Evolutionary conservation across 345 rosid species (phyloP), one percentile per base, ranked within the genome.

Genomic region (Schrenkiella parvula): DNA sequence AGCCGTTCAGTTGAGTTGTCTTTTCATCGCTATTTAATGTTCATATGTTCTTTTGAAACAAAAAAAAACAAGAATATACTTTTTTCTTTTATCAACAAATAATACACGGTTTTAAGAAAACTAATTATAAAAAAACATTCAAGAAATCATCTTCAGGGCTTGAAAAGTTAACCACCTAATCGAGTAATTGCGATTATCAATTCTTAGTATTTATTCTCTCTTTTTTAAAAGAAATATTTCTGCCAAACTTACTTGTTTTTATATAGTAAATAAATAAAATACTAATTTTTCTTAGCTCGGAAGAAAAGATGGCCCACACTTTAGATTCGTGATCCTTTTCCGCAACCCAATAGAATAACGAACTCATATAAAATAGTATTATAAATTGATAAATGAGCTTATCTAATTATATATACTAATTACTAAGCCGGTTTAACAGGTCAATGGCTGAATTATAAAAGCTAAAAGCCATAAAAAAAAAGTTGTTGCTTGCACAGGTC

Each of bases 301-400:
- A 15, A 12, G 14, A 9, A 9, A 15, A 48, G 55, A 48, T 50
- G 68, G 63, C 63, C 68, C 68, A 59, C 79, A 18, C 13, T 41
- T 31, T 31, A 17, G 63, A 75, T 42, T 68, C 22, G 69, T 68
- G 23, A 41, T 59, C 72, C 12, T 42, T 75, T 74, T 15, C 78
- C 61, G 67, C 54, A 66, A 17, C 8, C 68, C 62, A 22, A 57
- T 47, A 66, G 21, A 65, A 34, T 18, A 64, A 14, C 11, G 8
- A 58, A 29, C 0, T 29, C 41, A 74, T 42, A 23, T 12, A 25
- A 56, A 42, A 4, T 18, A 29, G 8, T 48, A 10, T 2, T 26
- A 28, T 18, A 62, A 8, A 39, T 63, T 15, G 64, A 41, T 43
- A 19, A 61, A 50, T 29, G 46, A 37, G 41, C 26, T 56, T 56